Percentiles rank a stretch among this genome's conserved stretches.
Conservation (phyloP, 768 basidiomycete genomes). For the Suillus decipiens region DNA sequence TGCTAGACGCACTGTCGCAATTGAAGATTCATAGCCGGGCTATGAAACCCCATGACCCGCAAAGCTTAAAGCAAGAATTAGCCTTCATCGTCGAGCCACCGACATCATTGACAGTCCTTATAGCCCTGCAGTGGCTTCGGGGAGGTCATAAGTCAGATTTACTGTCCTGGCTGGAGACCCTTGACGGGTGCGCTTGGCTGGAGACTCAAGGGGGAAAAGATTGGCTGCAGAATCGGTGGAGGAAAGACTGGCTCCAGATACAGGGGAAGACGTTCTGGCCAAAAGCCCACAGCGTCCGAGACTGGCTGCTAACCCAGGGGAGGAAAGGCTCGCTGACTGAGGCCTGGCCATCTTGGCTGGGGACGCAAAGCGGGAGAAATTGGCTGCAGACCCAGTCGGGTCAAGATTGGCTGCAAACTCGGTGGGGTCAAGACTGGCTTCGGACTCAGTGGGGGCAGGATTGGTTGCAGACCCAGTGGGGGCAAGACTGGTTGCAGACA, state of each 20-base stretch:
- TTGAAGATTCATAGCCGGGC: neutral
- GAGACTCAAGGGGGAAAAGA: neutral
- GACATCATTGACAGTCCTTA: neutral
- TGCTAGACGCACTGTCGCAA: neutral
- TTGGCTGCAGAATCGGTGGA: neutral
- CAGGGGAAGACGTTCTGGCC: neutral
- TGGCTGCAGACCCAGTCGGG: neutral
- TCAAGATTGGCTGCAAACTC: neutral
- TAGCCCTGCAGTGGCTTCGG: neutral
- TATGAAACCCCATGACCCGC: neutral
- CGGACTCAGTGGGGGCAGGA: neutral
- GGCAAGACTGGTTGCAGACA: neutral
- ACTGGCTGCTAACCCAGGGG: neutral
- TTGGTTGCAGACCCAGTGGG: neutral
- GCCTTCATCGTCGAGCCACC: neutral
- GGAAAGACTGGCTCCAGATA: neutral
- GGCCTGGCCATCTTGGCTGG: slow-evolving; percentile 1
- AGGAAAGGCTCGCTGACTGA: neutral
- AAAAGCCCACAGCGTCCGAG: neutral
- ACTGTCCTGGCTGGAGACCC: neutral
- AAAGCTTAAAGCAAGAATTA: neutral
- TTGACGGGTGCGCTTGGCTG: neutral
- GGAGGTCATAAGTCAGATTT: neutral
- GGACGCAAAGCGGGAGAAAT: neutral
- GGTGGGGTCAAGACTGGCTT: neutral